Percentiles rank a stretch among this genome's conserved stretches.
Conservation (phyloP, 768 basidiomycete genomes). For the Mrakia hoshinonis region DNA sequence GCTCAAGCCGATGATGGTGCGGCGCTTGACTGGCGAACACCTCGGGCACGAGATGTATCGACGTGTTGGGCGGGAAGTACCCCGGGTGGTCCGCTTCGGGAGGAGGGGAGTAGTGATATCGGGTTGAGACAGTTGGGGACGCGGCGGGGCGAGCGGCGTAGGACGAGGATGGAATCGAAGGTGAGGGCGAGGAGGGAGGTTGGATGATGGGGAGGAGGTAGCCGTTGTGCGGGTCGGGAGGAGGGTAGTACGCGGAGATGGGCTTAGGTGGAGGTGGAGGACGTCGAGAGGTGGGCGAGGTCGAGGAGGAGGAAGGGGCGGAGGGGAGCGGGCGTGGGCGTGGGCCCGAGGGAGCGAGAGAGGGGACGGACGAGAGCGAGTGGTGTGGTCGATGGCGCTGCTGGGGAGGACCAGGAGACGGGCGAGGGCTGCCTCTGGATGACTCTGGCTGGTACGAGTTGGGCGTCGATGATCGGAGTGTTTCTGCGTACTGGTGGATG, state of each 20-base stretch:
- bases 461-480: background rate
- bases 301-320: background rate
- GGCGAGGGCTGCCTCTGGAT: background rate
- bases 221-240: too few species aligned
- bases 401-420: too few species aligned
- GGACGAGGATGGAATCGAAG: too few species aligned
- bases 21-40: background rate
- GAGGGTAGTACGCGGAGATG: too few species aligned
- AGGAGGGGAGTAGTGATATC: constrained; percentile 2
- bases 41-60: background rate
- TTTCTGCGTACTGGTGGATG: background rate
- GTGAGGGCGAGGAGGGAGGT: too few species aligned
- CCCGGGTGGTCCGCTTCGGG: background rate
- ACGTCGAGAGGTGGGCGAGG: background rate
- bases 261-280: too few species aligned
- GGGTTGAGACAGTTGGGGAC: background rate
- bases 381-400: background rate
- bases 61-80: background rate
- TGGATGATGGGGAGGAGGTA: too few species aligned
- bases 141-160: too few species aligned
- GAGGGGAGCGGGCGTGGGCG: background rate
- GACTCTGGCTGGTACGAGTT: background rate
- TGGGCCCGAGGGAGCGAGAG: background rate
- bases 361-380: background rate
- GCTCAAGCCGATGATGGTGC: background rate